Conservation (phyloP, 495 filamentous ascomycete genomes). For the Trichocladium antarcticum region DNA sequence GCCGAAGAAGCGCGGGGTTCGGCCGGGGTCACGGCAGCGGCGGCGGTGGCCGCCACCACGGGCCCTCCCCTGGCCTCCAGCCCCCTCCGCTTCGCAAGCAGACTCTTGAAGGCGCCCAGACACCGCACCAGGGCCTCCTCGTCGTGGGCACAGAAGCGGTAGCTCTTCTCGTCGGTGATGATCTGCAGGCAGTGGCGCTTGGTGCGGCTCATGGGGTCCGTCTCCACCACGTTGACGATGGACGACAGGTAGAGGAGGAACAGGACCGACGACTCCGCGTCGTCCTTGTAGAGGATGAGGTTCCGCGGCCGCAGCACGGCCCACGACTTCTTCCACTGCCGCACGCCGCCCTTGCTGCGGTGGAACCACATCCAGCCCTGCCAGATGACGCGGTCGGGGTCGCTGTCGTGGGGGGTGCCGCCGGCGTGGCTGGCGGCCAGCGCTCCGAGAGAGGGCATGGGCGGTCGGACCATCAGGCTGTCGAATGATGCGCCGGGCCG, state of each 20-base stretch:
- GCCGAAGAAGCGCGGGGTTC: not conserved
- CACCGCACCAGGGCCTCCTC: conserved; percentile 78
- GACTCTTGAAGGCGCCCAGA: conserved; percentile 82
- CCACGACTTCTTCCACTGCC: conserved; percentile 93
- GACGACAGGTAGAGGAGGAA: conserved; percentile 69
- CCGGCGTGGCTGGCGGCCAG: conserved; percentile 49
- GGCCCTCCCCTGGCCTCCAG: conserved; percentile 34
- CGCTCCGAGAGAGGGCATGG: conserved; percentile 19
- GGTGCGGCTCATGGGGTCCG: conserved; percentile 73
- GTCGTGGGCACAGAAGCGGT: conserved; percentile 69
- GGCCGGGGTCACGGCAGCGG: not conserved
- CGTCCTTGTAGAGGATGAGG: conserved; percentile 86
- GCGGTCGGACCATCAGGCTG: conserved; percentile 32
- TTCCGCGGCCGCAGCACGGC: conserved; percentile 80
- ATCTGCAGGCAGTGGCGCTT: conserved; percentile 84
- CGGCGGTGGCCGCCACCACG: not conserved
- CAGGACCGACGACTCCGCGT: conserved; percentile 76
- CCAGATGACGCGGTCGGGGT: conserved; percentile 70
- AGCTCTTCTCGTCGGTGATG: conserved; percentile 88
- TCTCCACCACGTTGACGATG: conserved; percentile 86
- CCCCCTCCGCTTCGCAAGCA: conserved; percentile 59
- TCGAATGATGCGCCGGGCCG: conserved; percentile 35
- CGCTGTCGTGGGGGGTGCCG: conserved; percentile 39
- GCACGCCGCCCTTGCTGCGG: conserved; percentile 74
- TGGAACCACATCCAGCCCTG: conserved; percentile 83